Base-by-base conservation (phyloP, 306 rosid species). In the Cucurbita moschata region DNA sequence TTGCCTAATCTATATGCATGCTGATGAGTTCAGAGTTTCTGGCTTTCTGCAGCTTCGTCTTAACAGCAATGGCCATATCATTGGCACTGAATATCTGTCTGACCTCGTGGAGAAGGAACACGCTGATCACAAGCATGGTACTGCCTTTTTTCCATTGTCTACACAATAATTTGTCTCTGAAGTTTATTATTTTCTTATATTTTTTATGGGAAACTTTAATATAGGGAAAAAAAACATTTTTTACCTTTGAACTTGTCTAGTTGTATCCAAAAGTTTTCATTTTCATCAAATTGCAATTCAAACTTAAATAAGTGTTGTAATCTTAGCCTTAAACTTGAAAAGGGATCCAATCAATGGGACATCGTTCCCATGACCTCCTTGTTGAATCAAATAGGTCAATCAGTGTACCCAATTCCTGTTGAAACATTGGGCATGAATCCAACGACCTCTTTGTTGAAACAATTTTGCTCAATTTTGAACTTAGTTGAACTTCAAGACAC, bases 41-140 rank as follows among this genome's bases (percentile, higher is more conserved):
- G 15, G 53, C 37, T 65, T 77, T 37, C 82, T 89, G 88, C 92
- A 95, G 97, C 90, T 91, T 83, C 96, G 97, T 77, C 71, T 95
- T 74, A 85, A 88, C 87, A 85, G 88, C 63, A 0, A 85, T 66
- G 99, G 99, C 38, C 87, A 85, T 18, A 95, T 91, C 77, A 81
- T 88, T 5, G 99, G 99, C 86, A 89, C 97, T 35, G 97, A 91
- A 80, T 95, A 89, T 83, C 4, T 95, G 77, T 89, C 96, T 79
- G 99, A 95, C 84, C 99, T 95, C 66, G 99, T 95, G 49, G 97
- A 95, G 79, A 95, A 84, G 84, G 97, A 82, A 76, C 95, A 94
- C 77, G 4, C 35, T 18, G 43, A 54, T 56, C 85, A 95, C 79
- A 81, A 84, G 16, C 92, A 88, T 55, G 96, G 99, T 95, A 95